Conservation (phyloP, 2,329 filamentous ascomycete species). For the Cyphellophora attinorum region DNA sequence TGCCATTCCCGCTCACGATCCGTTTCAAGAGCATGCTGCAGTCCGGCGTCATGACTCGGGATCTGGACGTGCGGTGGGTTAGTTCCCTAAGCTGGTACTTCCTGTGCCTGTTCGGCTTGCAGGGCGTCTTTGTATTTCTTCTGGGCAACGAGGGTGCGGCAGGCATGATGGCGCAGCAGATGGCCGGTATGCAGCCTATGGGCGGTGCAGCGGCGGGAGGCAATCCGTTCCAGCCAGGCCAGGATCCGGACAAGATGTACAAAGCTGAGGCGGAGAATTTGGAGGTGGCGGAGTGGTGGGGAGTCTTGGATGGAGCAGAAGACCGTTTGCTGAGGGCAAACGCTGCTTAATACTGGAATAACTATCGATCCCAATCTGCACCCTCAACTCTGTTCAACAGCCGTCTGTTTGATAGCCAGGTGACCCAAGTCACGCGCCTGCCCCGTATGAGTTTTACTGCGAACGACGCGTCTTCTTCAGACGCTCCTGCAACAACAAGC, state of each 20-base stretch:
- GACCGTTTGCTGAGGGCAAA: conserved; percentile 56
- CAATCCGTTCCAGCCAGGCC: conserved; percentile 80
- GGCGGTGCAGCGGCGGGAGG: conserved; percentile 58
- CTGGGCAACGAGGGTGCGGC: conserved; percentile 89
- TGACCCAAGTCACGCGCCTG: too few species aligned
- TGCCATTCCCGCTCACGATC: conserved; percentile 93
- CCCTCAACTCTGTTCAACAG: too few species aligned
- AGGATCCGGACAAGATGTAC: conserved; percentile 94
- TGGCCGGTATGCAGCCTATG: conserved; percentile 70
- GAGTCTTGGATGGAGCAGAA: conserved; percentile 80
- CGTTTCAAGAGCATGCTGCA: conserved; percentile 99
- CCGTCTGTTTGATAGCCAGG: too few species aligned
- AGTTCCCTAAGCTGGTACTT: conserved; percentile 99
- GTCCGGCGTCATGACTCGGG: conserved; percentile 87
- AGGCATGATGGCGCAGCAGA: conserved; percentile 66
- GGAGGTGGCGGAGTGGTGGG: conserved; percentile 88
- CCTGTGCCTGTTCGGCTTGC: conserved; percentile 88
- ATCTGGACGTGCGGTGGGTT: conserved; percentile 97
- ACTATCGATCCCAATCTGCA: too few species aligned
- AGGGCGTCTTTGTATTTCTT: conserved; percentile 95
- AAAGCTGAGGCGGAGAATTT: conserved; percentile 87
- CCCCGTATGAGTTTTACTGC: too few species aligned
- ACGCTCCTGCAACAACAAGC: too few species aligned
- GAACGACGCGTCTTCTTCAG: too few species aligned
- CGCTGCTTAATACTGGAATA: too few species aligned